Evolutionary conservation across 352 stramenopile species (phyloP).

Genomic region (Phytopythium mirpurense): DNA sequence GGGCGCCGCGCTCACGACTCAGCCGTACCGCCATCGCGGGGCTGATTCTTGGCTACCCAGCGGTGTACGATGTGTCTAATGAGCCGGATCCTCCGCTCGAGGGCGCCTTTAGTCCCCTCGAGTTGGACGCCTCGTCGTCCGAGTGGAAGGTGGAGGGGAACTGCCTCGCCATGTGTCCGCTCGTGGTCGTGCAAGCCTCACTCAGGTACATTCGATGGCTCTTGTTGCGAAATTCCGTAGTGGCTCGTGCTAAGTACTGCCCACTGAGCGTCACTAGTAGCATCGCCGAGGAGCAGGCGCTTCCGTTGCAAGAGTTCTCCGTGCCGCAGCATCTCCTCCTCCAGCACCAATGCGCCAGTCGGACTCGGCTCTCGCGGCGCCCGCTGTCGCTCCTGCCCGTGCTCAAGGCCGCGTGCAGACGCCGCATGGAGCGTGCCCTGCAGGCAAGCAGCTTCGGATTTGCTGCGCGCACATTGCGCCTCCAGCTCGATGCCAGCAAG

Average conservation of each 20-base stretch:
- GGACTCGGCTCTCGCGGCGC: not conserved
- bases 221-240: not conserved
- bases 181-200: constrained; percentile 26
- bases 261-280: constrained; percentile 5
- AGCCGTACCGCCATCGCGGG: constrained; percentile 32
- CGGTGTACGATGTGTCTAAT: constrained; percentile 27
- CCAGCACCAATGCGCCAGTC: too few relatives aligned
- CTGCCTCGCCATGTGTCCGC: constrained; percentile 45
- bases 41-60: constrained; percentile 38
- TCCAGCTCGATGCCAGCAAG: constrained; percentile 12
- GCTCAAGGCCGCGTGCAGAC: constrained; percentile 6
- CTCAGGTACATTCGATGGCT: constrained; percentile 14
- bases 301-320: constrained; percentile 45
- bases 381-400: not conserved
- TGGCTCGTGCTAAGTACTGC: not conserved
- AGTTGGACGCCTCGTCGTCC: not conserved
- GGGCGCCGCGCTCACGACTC: constrained; percentile 4
- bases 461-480: not conserved
- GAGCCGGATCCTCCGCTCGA: not conserved
- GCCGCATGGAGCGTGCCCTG: not conserved
- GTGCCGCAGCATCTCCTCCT: constrained; percentile 39
- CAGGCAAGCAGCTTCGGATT: not conserved
- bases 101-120: too few relatives aligned
- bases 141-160: constrained; percentile 35
- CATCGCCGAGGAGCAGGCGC: constrained; percentile 9